Evolutionary conservation across 139 green algal species (phyloP).

Genomic region (Choricystis sp.): DNA sequence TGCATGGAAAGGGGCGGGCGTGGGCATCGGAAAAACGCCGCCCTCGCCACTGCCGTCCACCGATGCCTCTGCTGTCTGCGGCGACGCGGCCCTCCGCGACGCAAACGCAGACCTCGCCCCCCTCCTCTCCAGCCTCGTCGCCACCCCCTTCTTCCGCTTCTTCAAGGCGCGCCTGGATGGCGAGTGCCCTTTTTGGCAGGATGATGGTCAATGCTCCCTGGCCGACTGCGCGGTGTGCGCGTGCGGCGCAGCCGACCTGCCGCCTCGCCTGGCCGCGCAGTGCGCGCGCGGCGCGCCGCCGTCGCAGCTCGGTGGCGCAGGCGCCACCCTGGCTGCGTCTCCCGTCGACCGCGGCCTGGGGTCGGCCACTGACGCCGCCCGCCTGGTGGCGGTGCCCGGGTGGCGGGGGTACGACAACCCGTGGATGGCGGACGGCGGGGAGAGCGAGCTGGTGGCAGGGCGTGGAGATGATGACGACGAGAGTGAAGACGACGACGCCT

Average conservation of each 20-base stretch:
- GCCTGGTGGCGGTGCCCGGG: constrained; percentile 27
- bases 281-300: too few relatives aligned
- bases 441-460: not conserved
- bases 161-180: constrained; percentile 89
- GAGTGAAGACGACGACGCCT: not conserved
- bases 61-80: not conserved
- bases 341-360: constrained; percentile 32
- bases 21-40: too few relatives aligned
- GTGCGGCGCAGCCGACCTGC: constrained; percentile 19
- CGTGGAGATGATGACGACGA: too few relatives aligned
- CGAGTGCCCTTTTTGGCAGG: constrained; percentile 87
- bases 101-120: constrained; percentile 27
- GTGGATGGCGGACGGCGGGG: constrained; percentile 65
- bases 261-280: not conserved
- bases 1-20: too few relatives aligned
- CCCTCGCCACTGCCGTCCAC: not conserved
- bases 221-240: constrained; percentile 69
- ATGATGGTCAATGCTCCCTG: constrained; percentile 84
- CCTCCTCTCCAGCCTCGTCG: constrained; percentile 42
- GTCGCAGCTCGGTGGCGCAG: not conserved
- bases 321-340: constrained; percentile 3
- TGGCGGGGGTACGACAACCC: constrained; percentile 82
- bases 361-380: constrained; percentile 18
- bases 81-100: not conserved
- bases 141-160: constrained; percentile 75